phyloP scores from a whole-genome alignment of 2,329 filamentous ascomycete species.

The Ceratocystis ficicola region DNA sequence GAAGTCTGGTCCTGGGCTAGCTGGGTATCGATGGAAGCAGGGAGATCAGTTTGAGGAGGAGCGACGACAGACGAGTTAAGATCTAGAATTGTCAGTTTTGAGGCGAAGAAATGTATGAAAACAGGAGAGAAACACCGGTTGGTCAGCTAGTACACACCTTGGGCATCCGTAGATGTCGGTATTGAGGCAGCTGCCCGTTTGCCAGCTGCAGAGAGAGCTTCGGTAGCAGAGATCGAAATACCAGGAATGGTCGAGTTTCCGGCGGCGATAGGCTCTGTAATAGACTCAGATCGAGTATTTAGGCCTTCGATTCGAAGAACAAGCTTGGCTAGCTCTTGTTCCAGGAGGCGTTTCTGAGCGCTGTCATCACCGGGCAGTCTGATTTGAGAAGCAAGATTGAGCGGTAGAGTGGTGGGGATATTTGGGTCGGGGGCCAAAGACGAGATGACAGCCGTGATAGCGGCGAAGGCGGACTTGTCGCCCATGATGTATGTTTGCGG shows the following conservation, averaged over 20 bases:
- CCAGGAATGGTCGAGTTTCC: conserved; percentile 48
- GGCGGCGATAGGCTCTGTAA: conserved; percentile 28
- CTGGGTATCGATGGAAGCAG: conserved; percentile 74
- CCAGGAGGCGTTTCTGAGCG: conserved; percentile 63
- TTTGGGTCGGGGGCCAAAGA: conserved; percentile 38
- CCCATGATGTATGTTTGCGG: conserved; percentile 31
- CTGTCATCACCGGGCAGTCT: conserved; percentile 66
- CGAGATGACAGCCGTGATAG: conserved; percentile 43
- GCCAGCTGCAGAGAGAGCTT: conserved; percentile 48
- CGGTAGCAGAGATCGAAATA: conserved; percentile 64
- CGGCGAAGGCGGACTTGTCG: conserved; percentile 44
- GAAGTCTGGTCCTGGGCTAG: conserved; percentile 61
- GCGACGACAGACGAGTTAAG: conserved; percentile 78
- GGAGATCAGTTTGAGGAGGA: conserved; percentile 72
- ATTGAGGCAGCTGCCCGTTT: conserved; percentile 32
- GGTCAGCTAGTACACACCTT: conserved; percentile 27
- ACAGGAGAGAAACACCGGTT: conserved; percentile 25
- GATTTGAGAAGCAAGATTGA: conserved; percentile 40
- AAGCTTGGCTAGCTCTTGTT: conserved; percentile 71
- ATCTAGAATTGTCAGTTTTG: conserved; percentile 72
- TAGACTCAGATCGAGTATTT: conserved; percentile 59
- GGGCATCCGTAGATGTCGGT: conserved; percentile 37
- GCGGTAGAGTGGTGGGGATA: conserved; percentile 31
- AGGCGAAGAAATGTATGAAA: conserved; percentile 42
- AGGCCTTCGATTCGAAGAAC: conserved; percentile 67